Evolutionary conservation across 2,329 filamentous ascomycete genomes (phyloP).

Genomic region (Aspergillus sergii): DNA sequence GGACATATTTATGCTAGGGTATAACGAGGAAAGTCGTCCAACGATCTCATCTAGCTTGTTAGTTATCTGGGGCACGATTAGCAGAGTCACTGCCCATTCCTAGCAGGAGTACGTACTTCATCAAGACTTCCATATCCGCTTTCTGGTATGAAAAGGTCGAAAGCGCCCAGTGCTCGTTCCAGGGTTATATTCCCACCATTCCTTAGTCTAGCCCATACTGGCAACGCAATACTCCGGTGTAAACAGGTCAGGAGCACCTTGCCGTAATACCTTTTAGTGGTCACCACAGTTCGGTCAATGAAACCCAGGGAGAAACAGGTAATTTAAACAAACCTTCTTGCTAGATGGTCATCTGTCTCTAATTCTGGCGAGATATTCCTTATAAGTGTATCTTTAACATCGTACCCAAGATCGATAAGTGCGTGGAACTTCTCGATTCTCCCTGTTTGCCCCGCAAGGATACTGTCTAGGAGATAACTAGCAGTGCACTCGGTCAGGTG

Average conservation of each 20-base stretch:
- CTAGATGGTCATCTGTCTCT: conserved; percentile 71
- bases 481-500: conserved; percentile 56
- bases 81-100: not conserved
- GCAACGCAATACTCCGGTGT: conserved; percentile 76
- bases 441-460: conserved; percentile 70
- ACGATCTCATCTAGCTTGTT: conserved; percentile 67
- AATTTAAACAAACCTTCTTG: conserved; percentile 57
- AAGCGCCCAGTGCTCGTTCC: conserved; percentile 76
- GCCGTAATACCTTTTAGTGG: conserved; percentile 69
- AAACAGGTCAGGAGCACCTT: conserved; percentile 75
- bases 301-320: conserved; percentile 1
- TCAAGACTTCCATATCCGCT: conserved; percentile 73
- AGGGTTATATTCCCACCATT: conserved; percentile 59
- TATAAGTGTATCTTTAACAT: conserved; percentile 83
- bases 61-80: conserved; percentile 56
- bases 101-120: conserved; percentile 55
- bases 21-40: conserved; percentile 54
- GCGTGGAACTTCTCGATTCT: conserved; percentile 70
- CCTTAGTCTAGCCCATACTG: conserved; percentile 69
- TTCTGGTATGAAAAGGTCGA: conserved; percentile 85
- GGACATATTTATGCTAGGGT: conserved; percentile 57
- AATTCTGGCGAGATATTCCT: conserved; percentile 64
- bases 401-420: conserved; percentile 75
- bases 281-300: not conserved
- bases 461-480: conserved; percentile 62